Conservation (phyloP, 1,139 yeast genomes). For the Tardiomyces blankii region DNA sequence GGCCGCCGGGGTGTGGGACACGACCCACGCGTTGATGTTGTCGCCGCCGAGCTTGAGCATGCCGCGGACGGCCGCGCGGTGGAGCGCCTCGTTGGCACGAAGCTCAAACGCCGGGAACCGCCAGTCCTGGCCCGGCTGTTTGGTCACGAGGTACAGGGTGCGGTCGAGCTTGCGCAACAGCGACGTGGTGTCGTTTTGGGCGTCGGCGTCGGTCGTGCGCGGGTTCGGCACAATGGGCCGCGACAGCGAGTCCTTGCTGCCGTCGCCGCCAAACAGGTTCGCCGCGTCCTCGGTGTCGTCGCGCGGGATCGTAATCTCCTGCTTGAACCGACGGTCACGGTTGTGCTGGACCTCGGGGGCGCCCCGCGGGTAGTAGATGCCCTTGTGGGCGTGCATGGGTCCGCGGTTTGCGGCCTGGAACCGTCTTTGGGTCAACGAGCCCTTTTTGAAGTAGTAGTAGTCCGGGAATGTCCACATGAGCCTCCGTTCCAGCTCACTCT, state of each 20-base stretch:
- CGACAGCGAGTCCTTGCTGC: constrained; percentile 37
- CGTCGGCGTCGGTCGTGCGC: constrained; percentile 70
- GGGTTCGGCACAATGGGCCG: constrained; percentile 64
- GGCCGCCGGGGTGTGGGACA: constrained; percentile 80
- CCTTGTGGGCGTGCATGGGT: constrained; percentile 63
- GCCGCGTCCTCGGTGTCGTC: constrained; percentile 14
- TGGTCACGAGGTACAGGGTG: constrained; percentile 65
- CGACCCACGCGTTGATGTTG: constrained; percentile 74
- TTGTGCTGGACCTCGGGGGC: constrained; percentile 77
- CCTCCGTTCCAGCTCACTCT: constrained; percentile 75
- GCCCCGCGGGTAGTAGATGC: constrained; percentile 71
- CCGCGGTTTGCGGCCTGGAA: constrained; percentile 66
- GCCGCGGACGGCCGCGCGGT: constrained; percentile 66
- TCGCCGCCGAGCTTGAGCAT: constrained; percentile 63
- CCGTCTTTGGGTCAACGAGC: constrained; percentile 79
- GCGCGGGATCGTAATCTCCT: constrained; percentile 60
- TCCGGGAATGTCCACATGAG: constrained; percentile 97
- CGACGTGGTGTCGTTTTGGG: constrained; percentile 45
- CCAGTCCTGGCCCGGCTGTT: constrained; percentile 45
- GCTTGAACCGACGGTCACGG: constrained; percentile 81
- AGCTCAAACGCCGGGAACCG: constrained; percentile 59
- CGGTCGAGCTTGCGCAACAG: constrained; percentile 72
- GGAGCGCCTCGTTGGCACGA: constrained; percentile 40
- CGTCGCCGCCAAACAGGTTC: constrained; percentile 25
- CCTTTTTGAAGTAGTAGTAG: constrained; percentile 83